These are phyloP conservation scores for Auricularia cornea DNA, from an alignment of 768 basidiomycete species.

Conservation along the genomic window DNA sequence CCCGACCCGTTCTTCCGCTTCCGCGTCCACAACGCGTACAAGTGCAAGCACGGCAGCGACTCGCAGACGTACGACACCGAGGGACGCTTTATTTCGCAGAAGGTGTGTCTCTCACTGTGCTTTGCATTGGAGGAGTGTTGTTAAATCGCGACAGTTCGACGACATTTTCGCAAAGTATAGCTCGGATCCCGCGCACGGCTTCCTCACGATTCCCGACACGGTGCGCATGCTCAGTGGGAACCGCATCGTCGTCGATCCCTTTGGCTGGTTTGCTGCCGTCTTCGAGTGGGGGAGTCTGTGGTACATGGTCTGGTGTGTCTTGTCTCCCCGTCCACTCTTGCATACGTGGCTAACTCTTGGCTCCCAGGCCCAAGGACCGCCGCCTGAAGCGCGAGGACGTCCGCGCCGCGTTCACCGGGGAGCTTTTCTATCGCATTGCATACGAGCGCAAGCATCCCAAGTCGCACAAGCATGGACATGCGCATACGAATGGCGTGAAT, in stretches of 20 bases:
- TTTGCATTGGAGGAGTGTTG: no score
- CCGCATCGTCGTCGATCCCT: slow-evolving; percentile 15
- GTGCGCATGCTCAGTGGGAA: slow-evolving; percentile 25
- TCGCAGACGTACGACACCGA: neutral
- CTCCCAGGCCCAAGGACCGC: slow-evolving; percentile 26
- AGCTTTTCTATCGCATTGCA: slow-evolving; percentile 20
- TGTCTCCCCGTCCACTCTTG: neutral
- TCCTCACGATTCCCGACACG: slow-evolving; percentile 21
- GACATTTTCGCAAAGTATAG: slow-evolving; percentile 35
- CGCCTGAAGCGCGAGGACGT: slow-evolving; percentile 35
- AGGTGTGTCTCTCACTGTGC: slow-evolving; percentile 38
- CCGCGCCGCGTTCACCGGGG: slow-evolving; percentile 34
- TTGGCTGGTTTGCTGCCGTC: slow-evolving; percentile 28
- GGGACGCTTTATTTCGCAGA: slow-evolving; percentile 28
- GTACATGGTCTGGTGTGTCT: slow-evolving; percentile 23
- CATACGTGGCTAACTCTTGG: neutral
- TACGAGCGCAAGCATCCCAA: neutral
- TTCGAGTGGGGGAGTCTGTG: slow-evolving; percentile 34
- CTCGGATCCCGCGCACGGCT: slow-evolving; percentile 10
- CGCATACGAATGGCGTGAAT: no score
- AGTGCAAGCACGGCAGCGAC: neutral
- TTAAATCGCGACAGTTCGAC: no score
- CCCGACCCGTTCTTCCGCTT: slow-evolving; percentile 38
- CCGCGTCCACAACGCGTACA: slow-evolving; percentile 15
- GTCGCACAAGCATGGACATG: neutral